Conservation (phyloP, 2,329 filamentous ascomycete species). For the Aschersonia sp. region DNA sequence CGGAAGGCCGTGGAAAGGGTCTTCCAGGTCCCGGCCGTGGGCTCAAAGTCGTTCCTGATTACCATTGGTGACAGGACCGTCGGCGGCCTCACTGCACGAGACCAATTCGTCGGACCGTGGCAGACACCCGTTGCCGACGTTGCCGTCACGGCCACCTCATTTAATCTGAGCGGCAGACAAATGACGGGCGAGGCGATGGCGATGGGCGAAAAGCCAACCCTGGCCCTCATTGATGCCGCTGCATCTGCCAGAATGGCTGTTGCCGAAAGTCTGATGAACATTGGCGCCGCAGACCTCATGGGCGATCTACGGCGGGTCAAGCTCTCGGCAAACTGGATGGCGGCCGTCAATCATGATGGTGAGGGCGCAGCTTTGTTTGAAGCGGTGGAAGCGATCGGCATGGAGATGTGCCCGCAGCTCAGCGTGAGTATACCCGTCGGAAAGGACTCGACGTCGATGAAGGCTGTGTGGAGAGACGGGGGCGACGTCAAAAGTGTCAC, state of each 20-base stretch:
- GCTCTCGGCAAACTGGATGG: slow-evolving; percentile 98
- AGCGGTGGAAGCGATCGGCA: slow-evolving; percentile 81
- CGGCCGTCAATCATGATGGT: slow-evolving; percentile 81
- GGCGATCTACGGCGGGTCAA: slow-evolving; percentile 67
- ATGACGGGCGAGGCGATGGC: slow-evolving; percentile 91
- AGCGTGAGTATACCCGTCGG: slow-evolving; percentile 90
- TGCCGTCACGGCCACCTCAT: slow-evolving; percentile 75
- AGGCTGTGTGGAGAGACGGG: slow-evolving; percentile 80
- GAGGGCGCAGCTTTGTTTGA: slow-evolving; percentile 89
- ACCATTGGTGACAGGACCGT: slow-evolving; percentile 91
- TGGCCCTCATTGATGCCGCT: slow-evolving; percentile 78
- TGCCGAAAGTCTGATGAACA: slow-evolving; percentile 82
- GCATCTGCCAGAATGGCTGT: slow-evolving; percentile 95
- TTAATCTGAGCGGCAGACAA: slow-evolving; percentile 49
- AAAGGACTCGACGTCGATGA: slow-evolving; percentile 98
- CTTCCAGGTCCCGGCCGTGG: slow-evolving; percentile 72
- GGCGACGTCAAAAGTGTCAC: slow-evolving; percentile 69
- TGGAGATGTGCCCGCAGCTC: slow-evolving; percentile 82
- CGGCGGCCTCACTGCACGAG: slow-evolving; percentile 72
- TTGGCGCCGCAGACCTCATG: slow-evolving; percentile 61
- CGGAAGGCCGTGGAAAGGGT: slow-evolving; percentile 64
- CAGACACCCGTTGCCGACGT: slow-evolving; percentile 90
- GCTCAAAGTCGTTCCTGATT: slow-evolving; percentile 95
- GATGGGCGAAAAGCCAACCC: slow-evolving; percentile 81
- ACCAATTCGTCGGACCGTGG: slow-evolving; percentile 96